phyloP scores from a whole-genome alignment of 2,329 filamentous ascomycete genomes.

The Ophiostoma triangulosporum region DNA sequence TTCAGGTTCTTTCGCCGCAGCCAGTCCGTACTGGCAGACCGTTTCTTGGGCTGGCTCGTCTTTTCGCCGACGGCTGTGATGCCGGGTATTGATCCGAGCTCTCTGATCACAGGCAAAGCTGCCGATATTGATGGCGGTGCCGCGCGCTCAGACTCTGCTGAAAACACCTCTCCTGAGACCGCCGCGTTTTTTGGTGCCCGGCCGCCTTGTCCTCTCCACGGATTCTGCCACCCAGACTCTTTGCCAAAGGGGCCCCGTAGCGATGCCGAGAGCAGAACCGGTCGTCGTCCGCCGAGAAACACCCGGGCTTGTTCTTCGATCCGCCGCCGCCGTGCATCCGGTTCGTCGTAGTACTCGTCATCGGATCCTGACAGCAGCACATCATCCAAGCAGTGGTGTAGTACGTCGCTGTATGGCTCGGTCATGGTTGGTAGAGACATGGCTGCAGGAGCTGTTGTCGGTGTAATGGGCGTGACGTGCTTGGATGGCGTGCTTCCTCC shows the following conservation, averaged over 20 bases:
- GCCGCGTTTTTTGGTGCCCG: background rate
- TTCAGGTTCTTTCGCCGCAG: conserved; percentile 11
- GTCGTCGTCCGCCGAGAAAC: conserved; percentile 42
- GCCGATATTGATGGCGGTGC: background rate
- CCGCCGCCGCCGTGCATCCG: conserved; percentile 33
- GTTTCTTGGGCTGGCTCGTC: conserved; percentile 2
- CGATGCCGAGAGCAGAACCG: conserved; percentile 45
- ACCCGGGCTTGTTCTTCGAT: conserved; percentile 46
- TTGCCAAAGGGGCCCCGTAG: conserved; percentile 48
- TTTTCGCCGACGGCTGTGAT: conserved; percentile 15
- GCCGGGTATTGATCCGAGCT: conserved; percentile 1
- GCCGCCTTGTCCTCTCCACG: conserved; percentile 29
- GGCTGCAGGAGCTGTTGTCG: background rate
- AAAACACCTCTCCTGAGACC: background rate
- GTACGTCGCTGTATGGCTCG: conserved; percentile 21
- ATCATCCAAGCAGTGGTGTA: conserved; percentile 28
- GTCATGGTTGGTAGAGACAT: conserved; percentile 5
- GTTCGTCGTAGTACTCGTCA: conserved; percentile 35
- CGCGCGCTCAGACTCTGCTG: too few species aligned
- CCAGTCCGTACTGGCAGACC: conserved; percentile 5
- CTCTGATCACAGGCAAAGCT: background rate
- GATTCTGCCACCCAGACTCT: conserved; percentile 36
- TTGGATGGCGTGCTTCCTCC: too few species aligned
- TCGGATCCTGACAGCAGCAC: conserved; percentile 44
- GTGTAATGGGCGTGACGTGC: too few species aligned